Conservation (phyloP, 202 grass and related monocot species). For the Eragrostis tef region DNA sequence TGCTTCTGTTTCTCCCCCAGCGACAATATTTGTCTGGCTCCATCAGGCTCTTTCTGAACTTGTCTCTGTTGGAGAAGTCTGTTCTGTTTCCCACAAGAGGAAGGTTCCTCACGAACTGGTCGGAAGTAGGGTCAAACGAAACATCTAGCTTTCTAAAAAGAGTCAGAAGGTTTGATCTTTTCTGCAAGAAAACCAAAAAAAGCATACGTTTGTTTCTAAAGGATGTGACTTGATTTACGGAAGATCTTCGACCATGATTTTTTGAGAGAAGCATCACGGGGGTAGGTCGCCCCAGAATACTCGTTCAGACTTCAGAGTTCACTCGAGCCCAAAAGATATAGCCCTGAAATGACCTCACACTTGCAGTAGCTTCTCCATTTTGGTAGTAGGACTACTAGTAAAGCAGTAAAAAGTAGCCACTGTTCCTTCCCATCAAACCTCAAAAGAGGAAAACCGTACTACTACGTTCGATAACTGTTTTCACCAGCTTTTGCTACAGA, state of each 20-base stretch:
- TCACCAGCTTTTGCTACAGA: neutral
- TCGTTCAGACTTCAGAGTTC: neutral
- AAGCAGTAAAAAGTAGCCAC: neutral
- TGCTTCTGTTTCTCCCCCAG: slow-evolving; percentile 6
- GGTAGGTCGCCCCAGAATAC: neutral
- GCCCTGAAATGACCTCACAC: neutral
- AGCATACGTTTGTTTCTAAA: neutral
- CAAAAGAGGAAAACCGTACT: neutral
- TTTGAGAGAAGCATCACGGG: neutral
- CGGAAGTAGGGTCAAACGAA: neutral
- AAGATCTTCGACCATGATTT: neutral
- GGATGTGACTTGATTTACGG: neutral
- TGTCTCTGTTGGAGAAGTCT: neutral
- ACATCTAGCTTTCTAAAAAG: neutral
- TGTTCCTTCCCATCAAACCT: neutral
- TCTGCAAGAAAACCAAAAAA: neutral
- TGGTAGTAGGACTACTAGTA: no score
- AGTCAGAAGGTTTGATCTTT: neutral
- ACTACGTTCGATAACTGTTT: neutral
- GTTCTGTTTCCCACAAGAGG: slow-evolving; percentile 14
- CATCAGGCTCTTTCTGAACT: slow-evolving; percentile 10
- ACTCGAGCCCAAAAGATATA: neutral
- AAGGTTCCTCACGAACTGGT: slow-evolving; percentile 25
- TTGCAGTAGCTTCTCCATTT: slow-evolving; percentile 7
- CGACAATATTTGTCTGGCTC: neutral